Base-by-base conservation (phyloP, 139 green algal genomes). In the Closterium sp. region DNA sequence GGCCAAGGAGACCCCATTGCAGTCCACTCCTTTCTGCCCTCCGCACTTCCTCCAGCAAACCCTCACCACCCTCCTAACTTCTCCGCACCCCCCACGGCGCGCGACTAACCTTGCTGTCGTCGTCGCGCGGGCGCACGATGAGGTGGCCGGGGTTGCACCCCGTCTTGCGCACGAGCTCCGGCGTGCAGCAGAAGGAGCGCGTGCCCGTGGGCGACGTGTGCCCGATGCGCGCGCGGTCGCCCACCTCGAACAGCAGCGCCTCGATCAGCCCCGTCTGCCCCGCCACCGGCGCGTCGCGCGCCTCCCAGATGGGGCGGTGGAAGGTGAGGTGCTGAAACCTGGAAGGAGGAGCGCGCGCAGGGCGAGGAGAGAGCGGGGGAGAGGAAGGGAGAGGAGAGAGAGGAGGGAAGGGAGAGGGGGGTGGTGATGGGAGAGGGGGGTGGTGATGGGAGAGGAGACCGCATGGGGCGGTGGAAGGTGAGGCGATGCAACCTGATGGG, bases 161-260 rank as follows among this genome's bases (percentile, higher is more conserved):
- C 21, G 91, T 96, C 88, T 95, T 95, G 42, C 90, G 13, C 9
- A 95, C 92, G 31, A 97, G 94, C 89, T 96, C 93, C 73, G 94
- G 94, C 34, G 93, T 95, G 94, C 96, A 97, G 93, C 95, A 97
- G 88, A 95, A 97, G 9, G 89, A 90, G 28, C 92, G 95, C 42
- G 50, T 50, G 50, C 93, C 92, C 9, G 89, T 93, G 19, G 95
- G 73, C 17, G 91, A 70, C 31, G 90, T 91, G 89, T 96, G 94
- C 2, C 95, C 95, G 19, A 96, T 95, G 85, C 91, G 90, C 34
- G 96, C 93, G 10, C 93, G 92, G 92, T 97, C 95, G 62, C 92
- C 90, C 9, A 97, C 90, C 86, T 97, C 96, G 93, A 97, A 97
- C 9, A 97, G 88, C 9, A 97, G 90, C 21, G 95, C 94, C 86